A percentile compares a stretch with the other conserved stretches of the same genome.
phyloP scores from a whole-genome alignment of 352 stramenopile species.

The Globisporangium rhizosaccharum region DNA sequence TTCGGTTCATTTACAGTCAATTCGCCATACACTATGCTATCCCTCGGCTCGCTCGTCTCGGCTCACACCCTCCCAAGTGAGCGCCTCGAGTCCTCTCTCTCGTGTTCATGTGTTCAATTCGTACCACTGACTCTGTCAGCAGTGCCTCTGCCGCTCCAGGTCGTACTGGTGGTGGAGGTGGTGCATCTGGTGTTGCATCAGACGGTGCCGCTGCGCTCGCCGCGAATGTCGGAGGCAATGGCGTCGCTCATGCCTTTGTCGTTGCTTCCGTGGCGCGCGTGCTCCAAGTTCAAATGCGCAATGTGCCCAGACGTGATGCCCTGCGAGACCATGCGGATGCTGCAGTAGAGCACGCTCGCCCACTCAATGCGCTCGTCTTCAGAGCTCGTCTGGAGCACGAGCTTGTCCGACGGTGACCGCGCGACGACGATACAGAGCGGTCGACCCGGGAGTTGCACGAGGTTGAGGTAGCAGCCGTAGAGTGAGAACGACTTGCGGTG shows the following conservation, averaged over 20 bases:
- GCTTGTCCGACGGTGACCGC: conserved; percentile 79
- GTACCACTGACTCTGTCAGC: too few relatives aligned
- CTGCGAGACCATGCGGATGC: conserved; percentile 83
- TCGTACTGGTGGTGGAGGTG: not conserved
- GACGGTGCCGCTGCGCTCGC: not conserved
- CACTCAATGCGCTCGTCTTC: conserved; percentile 83
- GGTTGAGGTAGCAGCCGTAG: conserved; percentile 79
- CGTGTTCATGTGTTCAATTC: too few relatives aligned
- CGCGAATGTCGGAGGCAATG: not conserved
- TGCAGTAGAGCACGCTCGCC: conserved; percentile 85
- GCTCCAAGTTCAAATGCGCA: conserved; percentile 64
- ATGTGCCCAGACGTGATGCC: conserved; percentile 81
- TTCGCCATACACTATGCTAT: too few relatives aligned
- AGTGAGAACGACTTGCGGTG: conserved; percentile 83
- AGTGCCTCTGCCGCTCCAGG: too few relatives aligned
- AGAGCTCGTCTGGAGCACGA: conserved; percentile 63
- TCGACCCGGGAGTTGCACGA: conserved; percentile 64
- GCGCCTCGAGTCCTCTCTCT: too few relatives aligned
- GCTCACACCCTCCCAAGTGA: not conserved
- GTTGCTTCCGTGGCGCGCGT: conserved; percentile 2
- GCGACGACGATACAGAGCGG: conserved; percentile 81
- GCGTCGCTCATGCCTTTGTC: not conserved
- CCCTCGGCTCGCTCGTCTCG: too few relatives aligned
- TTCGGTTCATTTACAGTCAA: too few relatives aligned
- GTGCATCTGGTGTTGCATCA: not conserved